Evolutionary conservation across 192 early-diverging fungal species (phyloP), one percentile per base, ranked within the genome.

Genomic region (Coemansia umbellata): DNA sequence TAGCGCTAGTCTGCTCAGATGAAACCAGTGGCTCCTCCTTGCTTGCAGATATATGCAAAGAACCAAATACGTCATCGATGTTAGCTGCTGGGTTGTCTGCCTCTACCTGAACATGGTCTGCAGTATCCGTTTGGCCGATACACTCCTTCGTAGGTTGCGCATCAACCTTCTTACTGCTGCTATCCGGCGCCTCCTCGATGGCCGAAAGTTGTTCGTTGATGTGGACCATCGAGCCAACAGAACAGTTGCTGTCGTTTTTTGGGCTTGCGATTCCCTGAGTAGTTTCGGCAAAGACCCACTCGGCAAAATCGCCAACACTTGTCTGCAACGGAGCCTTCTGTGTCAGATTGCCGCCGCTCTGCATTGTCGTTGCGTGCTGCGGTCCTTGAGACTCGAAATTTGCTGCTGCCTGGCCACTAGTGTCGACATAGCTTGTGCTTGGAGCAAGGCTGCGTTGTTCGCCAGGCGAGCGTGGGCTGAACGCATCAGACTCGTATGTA

Each of bases 201-300:
- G 41, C 50, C 3, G 71, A 50, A 39, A 74, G 23, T 8, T 44
- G 48, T 24, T 36, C 35, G 9, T 36, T 43, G 5, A 67, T 44
- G 27, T 67, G 59, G 5, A 74, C 64, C 35, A 67, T 31, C 42
- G 71, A 66, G 24, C 61, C 64, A 7, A 53, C 64, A 23, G 71
- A 66, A 4, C 32, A 30, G 21, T 60, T 44, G 24, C 53, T 47
- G 21, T 17, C 53, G 9, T 28, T 43, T 11, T 41, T 27, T 18
- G 31, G 40, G 13, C 40, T 59, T 8, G 47, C 19, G 33, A 41
- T 37, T 5, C 32, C 55, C 47, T 74, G 70, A 17, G 55, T 50
- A 5, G 54, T 50, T 15, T 63, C 63, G 14, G 64, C 48, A 50
- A 75, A 60, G 32, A 75, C 65, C 72, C 72, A 75, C 21, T 75